Evolutionary conservation across 441 rosid genomes (phyloP), one percentile per base, ranked within the genome.

Genomic region (Eugenia klotzschiana): DNA sequence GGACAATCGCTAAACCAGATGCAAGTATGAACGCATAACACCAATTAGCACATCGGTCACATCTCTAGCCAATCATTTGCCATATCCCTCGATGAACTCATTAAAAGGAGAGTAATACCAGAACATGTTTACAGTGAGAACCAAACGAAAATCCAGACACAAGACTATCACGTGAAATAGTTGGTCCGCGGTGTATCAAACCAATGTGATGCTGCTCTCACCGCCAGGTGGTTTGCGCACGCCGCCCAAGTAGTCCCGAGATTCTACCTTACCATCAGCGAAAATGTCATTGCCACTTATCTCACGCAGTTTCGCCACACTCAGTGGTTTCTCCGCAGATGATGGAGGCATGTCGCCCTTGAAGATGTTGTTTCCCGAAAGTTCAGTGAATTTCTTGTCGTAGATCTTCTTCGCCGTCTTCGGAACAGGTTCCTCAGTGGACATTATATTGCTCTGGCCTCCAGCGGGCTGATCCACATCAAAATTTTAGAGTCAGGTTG

Each of bases 201-300:
- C 96, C 91, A 97, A 89, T 46, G 99, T 93, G 82, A 97, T 95
- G 94, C 94, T 97, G 90, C 98, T 94, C 88, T 95, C 98, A 0
- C 99, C 99, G 0, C 99, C 99, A 1, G 98, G 99, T 14, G 99
- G 98, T 87, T 95, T 97, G 84, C 99, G 98, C 10, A 95, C 98
- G 0, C 99, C 99, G 0, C 99, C 98, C 33, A 95, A 84, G 90
- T 89, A 94, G 89, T 94, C 98, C 82, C 98, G 92, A 43, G 94
- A 89, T 88, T 95, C 97, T 6, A 72, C 94, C 93, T 97, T 97
- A 82, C 94, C 99, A 84, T 97, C 99, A 3, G 96, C 93, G 82
- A 97, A 97, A 84, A 97, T 97, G 89, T 95, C 88, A 82, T 86
- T 95, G 58, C 98, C 98, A 16, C 97, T 94, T 84, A 95, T 97